phyloP scores from a whole-genome alignment of 345 rosid species.

The Barbarea vulgaris region DNA sequence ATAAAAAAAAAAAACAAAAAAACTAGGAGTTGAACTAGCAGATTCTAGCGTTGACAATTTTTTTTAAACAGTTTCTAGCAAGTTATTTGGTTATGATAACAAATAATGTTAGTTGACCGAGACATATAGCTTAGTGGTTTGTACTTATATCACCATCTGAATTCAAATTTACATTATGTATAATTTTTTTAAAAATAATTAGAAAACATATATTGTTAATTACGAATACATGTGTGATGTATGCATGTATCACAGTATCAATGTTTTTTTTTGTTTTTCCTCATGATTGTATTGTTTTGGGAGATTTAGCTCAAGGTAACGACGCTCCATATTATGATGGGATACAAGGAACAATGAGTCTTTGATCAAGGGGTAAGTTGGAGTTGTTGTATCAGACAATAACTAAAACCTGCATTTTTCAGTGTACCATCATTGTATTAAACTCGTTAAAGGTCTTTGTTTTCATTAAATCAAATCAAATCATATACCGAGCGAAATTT shows the following conservation, averaged over 20 bases:
- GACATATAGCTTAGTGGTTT: not conserved
- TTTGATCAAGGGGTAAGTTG: not conserved
- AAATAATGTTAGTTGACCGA: not conserved
- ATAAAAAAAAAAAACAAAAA: not conserved
- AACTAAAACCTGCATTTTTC: not conserved
- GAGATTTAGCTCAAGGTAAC: not conserved
- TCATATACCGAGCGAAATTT: not conserved
- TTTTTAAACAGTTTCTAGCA: not conserved
- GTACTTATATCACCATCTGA: not conserved
- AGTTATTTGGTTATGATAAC: not conserved
- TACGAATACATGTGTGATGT: not conserved
- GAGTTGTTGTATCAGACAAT: not conserved
- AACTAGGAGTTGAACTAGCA: slow-evolving; percentile 21
- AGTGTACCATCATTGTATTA: not conserved
- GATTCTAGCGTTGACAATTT: not conserved
- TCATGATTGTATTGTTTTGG: not conserved
- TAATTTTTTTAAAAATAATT: too few relatives aligned
- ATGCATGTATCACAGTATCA: not conserved
- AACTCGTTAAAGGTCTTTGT: not conserved
- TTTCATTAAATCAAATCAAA: not conserved
- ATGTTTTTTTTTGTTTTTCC: too few relatives aligned
- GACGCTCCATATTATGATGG: not conserved
- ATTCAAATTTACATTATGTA: not conserved
- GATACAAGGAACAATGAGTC: not conserved
- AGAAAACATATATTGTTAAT: too few relatives aligned